Conservation (phyloP, 345 rosid genomes). For the Xanthoceras sorbifolium region DNA sequence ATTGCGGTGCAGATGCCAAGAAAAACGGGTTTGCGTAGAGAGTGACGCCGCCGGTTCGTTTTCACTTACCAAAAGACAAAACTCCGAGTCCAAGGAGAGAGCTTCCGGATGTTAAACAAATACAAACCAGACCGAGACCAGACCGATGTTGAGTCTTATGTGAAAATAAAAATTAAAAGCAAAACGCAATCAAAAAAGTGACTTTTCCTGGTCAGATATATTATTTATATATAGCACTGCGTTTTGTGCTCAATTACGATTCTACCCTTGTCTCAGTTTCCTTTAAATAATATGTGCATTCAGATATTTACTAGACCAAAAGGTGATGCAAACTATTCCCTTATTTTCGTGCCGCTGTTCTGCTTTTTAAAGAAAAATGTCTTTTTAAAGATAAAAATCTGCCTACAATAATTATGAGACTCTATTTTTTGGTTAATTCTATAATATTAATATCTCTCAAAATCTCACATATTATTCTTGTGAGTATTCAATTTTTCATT, state of each 20-base stretch:
- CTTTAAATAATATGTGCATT: background rate
- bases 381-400: background rate
- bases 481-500: too few species aligned
- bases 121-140: background rate
- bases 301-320: background rate
- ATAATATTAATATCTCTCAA: too few species aligned
- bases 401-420: background rate
- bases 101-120: background rate
- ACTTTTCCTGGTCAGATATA: background rate
- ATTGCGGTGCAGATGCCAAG: background rate
- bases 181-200: background rate
- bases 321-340: background rate
- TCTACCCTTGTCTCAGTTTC: background rate
- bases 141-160: background rate
- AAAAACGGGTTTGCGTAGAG: background rate
- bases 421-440: too few species aligned
- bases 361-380: background rate
- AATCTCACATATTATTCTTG: too few species aligned
- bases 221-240: background rate
- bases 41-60: conserved; percentile 19
- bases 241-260: conserved; percentile 3
- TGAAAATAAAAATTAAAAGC: background rate
- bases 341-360: background rate
- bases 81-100: background rate
- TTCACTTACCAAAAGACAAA: background rate